Conservation (phyloP, 176 grass and related monocot species). For the Saccharum spontaneum region DNA sequence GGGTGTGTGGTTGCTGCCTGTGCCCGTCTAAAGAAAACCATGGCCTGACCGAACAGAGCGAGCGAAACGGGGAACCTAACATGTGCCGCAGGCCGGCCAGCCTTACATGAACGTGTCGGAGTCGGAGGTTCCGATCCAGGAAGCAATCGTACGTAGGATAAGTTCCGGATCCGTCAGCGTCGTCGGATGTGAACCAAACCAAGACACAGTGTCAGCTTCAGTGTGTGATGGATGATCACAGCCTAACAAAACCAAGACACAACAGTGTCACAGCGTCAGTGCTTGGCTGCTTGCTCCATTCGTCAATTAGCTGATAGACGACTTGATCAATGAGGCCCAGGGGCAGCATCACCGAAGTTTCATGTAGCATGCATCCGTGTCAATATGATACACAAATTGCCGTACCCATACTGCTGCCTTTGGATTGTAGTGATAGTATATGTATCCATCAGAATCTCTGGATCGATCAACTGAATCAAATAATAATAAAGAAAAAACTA, state of each 20-base stretch:
- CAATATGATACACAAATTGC: neutral
- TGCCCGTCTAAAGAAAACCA: neutral
- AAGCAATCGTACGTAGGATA: too few relatives aligned
- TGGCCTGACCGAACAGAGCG: neutral
- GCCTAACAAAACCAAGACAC: neutral
- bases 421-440: too few relatives aligned
- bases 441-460: too few relatives aligned
- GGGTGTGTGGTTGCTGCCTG: neutral
- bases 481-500: too few relatives aligned
- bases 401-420: too few relatives aligned
- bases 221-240: neutral
- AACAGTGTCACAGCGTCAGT: neutral
- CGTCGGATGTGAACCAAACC: too few relatives aligned
- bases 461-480: too few relatives aligned
- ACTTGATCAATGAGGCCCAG: too few relatives aligned
- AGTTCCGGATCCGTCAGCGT: too few relatives aligned
- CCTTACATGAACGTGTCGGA: neutral
- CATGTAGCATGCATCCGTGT: neutral
- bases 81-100: neutral
- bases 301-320: too few relatives aligned
- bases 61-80: constrained; percentile 18
- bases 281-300: neutral
- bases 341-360: neutral
- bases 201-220: too few relatives aligned
- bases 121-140: neutral